These are phyloP conservation scores for Monosporascus sp. DNA, from an alignment of 2,329 filamentous ascomycete species.

Conservation along the genomic window DNA sequence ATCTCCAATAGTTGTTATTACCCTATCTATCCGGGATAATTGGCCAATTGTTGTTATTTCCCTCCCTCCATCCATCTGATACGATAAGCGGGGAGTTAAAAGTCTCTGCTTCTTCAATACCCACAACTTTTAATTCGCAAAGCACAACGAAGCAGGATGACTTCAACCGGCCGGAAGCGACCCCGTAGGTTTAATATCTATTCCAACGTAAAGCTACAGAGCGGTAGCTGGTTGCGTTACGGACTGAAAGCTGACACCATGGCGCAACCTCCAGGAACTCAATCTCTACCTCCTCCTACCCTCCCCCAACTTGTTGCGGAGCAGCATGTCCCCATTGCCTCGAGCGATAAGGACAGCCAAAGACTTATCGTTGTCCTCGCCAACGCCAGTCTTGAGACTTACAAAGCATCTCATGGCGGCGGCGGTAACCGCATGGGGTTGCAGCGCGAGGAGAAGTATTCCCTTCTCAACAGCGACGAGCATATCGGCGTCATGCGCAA, in stretches of 20 bases:
- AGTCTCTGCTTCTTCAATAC: too few species aligned
- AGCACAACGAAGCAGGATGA: neutral
- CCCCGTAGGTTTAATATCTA: neutral
- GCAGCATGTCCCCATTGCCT: slow-evolving; percentile 78
- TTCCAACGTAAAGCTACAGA: neutral
- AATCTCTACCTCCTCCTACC: slow-evolving; percentile 87
- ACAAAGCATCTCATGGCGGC: slow-evolving; percentile 79
- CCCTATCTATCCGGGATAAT: too few species aligned
- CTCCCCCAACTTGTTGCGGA: slow-evolving; percentile 91
- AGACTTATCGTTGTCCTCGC: slow-evolving; percentile 93
- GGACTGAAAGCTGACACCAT: slow-evolving; percentile 15
- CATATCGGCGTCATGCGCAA: slow-evolving; percentile 99
- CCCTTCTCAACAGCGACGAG: slow-evolving; percentile 95
- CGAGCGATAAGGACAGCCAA: slow-evolving; percentile 84
- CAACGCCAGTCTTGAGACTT: slow-evolving; percentile 96
- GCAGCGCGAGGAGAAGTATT: slow-evolving; percentile 89
- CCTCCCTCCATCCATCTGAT: too few species aligned
- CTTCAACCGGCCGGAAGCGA: neutral
- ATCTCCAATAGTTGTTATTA: too few species aligned
- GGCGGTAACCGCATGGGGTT: slow-evolving; percentile 54
- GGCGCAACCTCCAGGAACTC: slow-evolving; percentile 61
- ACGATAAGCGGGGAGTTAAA: too few species aligned
- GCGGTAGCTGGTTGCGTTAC: neutral
- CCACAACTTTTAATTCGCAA: too few species aligned
- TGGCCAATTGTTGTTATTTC: too few species aligned